Percentiles rank a stretch among this genome's conserved stretches.
Evolutionary conservation across 257 asterid species (phyloP).

Genomic region (Misopates orontium): DNA sequence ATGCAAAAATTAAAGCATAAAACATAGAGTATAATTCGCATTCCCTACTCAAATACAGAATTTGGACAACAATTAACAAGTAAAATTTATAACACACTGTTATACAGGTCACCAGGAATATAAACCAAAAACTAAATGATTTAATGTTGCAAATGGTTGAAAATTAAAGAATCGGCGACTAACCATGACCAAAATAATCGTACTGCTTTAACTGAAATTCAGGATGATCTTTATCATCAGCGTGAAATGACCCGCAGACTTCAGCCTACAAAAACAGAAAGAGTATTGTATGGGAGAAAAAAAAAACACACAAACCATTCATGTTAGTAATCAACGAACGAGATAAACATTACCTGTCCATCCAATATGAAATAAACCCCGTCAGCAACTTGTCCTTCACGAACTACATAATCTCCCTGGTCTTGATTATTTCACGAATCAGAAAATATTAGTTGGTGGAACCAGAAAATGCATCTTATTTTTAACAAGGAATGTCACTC

Average conservation of each 20-base stretch:
- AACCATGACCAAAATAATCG: conserved; percentile 90
- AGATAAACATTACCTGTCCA: conserved; percentile 65
- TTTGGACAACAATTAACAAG: conserved; percentile 17
- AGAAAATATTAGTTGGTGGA: conserved; percentile 15
- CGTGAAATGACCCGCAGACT: conserved; percentile 66
- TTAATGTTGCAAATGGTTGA: neutral
- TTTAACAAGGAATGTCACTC: conserved; percentile 1
- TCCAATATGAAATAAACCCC: conserved; percentile 89
- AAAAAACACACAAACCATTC: conserved; percentile 11
- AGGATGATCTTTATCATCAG: conserved; percentile 57
- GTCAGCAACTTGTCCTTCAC: conserved; percentile 75
- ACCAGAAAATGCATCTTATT: neutral
- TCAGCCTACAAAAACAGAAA: conserved; percentile 65
- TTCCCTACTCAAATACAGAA: conserved; percentile 18
- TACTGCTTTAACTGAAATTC: conserved; percentile 68
- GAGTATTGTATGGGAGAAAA: conserved; percentile 16
- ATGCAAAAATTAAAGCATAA: neutral
- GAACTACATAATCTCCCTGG: conserved; percentile 70
- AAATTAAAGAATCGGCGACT: conserved; percentile 36
- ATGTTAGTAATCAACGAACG: conserved; percentile 16
- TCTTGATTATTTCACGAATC: conserved; percentile 41
- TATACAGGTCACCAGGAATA: conserved; percentile 14
- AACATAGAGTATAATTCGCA: conserved; percentile 21
- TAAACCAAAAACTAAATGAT: conserved; percentile 16
- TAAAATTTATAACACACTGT: conserved; percentile 16